Conservation (phyloP, 2,329 filamentous ascomycete genomes). For the Talaromyces sp. region DNA sequence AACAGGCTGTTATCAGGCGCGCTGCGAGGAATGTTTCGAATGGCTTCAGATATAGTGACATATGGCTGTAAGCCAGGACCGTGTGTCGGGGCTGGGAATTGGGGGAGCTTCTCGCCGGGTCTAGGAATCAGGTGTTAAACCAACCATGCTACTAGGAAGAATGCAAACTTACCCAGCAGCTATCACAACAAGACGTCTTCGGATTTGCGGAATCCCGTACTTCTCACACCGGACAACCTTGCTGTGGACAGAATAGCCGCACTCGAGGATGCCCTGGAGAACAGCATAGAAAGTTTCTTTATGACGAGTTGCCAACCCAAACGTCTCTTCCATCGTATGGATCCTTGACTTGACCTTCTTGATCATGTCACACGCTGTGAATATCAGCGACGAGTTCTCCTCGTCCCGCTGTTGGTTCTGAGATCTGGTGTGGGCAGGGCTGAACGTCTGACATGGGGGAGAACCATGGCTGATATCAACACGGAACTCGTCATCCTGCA, state of each 20-base stretch:
- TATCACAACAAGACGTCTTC: slow-evolving; percentile 47
- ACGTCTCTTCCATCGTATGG: slow-evolving; percentile 74
- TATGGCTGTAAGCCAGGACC: slow-evolving; percentile 28
- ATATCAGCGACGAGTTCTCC: slow-evolving; percentile 56
- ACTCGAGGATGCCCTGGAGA: slow-evolving; percentile 52
- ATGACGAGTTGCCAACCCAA: slow-evolving; percentile 56
- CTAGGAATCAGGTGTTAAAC: slow-evolving; percentile 52
- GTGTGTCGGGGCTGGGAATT: slow-evolving; percentile 60
- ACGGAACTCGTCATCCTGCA: slow-evolving; percentile 28
- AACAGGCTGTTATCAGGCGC: slow-evolving; percentile 39
- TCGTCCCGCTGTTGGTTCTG: slow-evolving; percentile 52
- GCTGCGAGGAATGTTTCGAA: slow-evolving; percentile 33
- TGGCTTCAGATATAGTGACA: slow-evolving; percentile 38
- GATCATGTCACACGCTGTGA: slow-evolving; percentile 48
- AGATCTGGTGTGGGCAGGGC: slow-evolving; percentile 59
- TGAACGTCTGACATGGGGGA: slow-evolving; percentile 72
- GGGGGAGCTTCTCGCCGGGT: slow-evolving; percentile 64
- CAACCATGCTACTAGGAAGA: slow-evolving; percentile 11
- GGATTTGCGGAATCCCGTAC: slow-evolving; percentile 45
- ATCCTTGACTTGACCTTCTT: slow-evolving; percentile 57
- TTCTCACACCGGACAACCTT: slow-evolving; percentile 48
- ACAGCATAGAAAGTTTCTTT: slow-evolving; percentile 53
- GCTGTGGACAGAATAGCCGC: slow-evolving; percentile 67
- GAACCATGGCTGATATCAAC: slow-evolving; percentile 70
- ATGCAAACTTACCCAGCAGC: slow-evolving; percentile 42